These are phyloP conservation scores for Tylopilus cervinicoccineus DNA, from an alignment of 768 basidiomycete genomes.

Conservation along the genomic window DNA sequence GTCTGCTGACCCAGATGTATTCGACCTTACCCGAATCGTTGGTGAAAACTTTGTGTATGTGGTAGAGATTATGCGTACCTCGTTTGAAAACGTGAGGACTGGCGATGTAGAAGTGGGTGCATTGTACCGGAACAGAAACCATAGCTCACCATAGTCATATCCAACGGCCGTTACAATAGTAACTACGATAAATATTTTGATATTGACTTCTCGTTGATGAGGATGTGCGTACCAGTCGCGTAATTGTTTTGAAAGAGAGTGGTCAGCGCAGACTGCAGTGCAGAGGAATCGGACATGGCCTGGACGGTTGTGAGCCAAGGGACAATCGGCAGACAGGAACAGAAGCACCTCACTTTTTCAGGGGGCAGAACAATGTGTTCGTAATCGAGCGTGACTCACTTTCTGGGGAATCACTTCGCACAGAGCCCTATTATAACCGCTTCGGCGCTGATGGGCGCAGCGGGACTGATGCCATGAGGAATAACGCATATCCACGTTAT, in stretches of 20 bases:
- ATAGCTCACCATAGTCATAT: slow-evolving; percentile 10
- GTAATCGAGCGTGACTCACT: no score
- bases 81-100: slow-evolving; percentile 10
- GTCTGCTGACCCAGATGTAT: slow-evolving; percentile 8
- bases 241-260: not conserved
- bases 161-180: not conserved
- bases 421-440: no score
- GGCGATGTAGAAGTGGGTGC: not conserved
- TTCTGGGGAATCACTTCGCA: no score
- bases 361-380: no score
- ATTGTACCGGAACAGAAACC: not conserved
- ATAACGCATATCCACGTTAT: no score
- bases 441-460: no score
- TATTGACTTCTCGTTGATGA: not conserved
- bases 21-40: not conserved
- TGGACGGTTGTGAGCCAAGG: not conserved
- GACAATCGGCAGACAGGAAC: not conserved
- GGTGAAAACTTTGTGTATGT: not conserved
- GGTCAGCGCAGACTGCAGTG: not conserved
- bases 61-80: not conserved
- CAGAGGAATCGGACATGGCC: not conserved
- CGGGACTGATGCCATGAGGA: no score
- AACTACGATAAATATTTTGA: not conserved
- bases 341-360: not conserved
- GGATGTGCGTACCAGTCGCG: not conserved